Evolutionary conservation across 2,329 filamentous ascomycete species (phyloP).

Genomic region (Pezicula radicicola): DNA sequence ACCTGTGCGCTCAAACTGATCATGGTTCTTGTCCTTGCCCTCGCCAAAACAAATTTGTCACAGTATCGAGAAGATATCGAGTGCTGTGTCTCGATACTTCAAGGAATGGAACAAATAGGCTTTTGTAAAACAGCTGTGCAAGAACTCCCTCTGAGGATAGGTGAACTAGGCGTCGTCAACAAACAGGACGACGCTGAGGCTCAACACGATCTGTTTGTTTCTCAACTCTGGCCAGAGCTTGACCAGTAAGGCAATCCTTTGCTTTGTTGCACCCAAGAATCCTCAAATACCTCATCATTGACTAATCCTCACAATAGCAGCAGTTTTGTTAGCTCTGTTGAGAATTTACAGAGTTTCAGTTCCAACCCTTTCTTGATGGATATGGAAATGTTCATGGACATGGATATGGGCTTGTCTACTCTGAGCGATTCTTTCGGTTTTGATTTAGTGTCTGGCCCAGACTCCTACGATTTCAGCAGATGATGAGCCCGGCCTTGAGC

Average conservation of each 20-base stretch:
- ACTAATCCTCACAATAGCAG: background rate
- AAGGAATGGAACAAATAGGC: slow-evolving; percentile 15
- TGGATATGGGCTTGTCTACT: slow-evolving; percentile 9
- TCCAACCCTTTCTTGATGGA: slow-evolving; percentile 11
- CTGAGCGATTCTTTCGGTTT: slow-evolving; percentile 3
- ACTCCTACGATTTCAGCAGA: background rate
- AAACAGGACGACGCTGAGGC: slow-evolving; percentile 2
- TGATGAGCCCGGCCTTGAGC: too few relatives aligned
- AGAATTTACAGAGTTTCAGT: slow-evolving; percentile 4
- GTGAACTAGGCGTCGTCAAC: slow-evolving; percentile 7
- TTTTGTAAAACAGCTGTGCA: slow-evolving; percentile 12
- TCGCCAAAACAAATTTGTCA: slow-evolving; percentile 8
- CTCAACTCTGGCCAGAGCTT: too few relatives aligned
- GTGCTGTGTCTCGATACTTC: slow-evolving; percentile 7
- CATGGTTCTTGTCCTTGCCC: slow-evolving; percentile 13
- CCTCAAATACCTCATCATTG: background rate
- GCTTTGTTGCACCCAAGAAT: background rate
- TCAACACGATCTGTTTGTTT: slow-evolving; percentile 6
- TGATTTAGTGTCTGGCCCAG: slow-evolving; percentile 4
- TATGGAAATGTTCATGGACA: slow-evolving; percentile 8
- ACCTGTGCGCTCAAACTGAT: slow-evolving; percentile 11
- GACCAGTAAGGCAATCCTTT: background rate
- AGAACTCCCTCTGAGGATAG: slow-evolving; percentile 12
- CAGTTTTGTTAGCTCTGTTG: slow-evolving; percentile 1
- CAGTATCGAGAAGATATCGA: slow-evolving; percentile 9